Evolutionary conservation across 1,284 basidiomycete species (phyloP).

Genomic region (Moesziomyces antarcticus): DNA sequence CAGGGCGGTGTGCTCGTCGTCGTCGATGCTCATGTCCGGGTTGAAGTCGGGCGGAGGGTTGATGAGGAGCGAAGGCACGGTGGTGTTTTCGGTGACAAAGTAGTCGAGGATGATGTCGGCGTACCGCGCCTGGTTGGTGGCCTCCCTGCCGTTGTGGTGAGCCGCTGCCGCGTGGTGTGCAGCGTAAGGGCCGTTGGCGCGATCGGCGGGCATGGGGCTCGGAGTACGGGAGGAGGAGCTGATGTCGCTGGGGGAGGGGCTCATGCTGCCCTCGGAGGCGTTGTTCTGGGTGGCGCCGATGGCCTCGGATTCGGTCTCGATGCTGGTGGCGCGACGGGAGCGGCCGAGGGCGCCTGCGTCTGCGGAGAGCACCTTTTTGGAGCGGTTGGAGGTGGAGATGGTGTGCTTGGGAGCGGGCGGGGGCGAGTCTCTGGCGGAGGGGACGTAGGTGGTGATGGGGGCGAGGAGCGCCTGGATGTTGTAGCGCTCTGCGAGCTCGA

Average conservation of each 20-base stretch:
- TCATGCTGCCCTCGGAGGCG: conserved; percentile 73
- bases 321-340: conserved; percentile 61
- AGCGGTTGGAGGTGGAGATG: conserved; percentile 63
- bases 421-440: conserved; percentile 79
- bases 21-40: conserved; percentile 95
- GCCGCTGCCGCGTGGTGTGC: conserved; percentile 14
- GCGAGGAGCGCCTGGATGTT: conserved; percentile 88
- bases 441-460: conserved; percentile 93
- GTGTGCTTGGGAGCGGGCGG: conserved; percentile 98
- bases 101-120: conserved; percentile 98
- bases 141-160: conserved; percentile 30
- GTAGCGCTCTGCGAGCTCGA: conserved; percentile 89
- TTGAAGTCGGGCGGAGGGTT: conserved; percentile 92
- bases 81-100: conserved; percentile 96
- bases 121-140: conserved; percentile 71
- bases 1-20: conserved; percentile 95
- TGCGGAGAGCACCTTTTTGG: conserved; percentile 59
- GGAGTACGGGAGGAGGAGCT: conserved; percentile 90
- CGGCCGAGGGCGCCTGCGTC: conserved; percentile 55
- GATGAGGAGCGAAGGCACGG: conserved; percentile 88
- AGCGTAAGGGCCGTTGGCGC: conserved; percentile 40
- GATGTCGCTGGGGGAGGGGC: conserved; percentile 82
- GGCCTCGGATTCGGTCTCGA: conserved; percentile 61
- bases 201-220: conserved; percentile 73
- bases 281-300: conserved; percentile 68